A percentile compares a stretch with the other conserved stretches of the same genome.
Evolutionary conservation across 2,329 filamentous ascomycete species (phyloP).

Genomic region (Thermoascus crustaceus): DNA sequence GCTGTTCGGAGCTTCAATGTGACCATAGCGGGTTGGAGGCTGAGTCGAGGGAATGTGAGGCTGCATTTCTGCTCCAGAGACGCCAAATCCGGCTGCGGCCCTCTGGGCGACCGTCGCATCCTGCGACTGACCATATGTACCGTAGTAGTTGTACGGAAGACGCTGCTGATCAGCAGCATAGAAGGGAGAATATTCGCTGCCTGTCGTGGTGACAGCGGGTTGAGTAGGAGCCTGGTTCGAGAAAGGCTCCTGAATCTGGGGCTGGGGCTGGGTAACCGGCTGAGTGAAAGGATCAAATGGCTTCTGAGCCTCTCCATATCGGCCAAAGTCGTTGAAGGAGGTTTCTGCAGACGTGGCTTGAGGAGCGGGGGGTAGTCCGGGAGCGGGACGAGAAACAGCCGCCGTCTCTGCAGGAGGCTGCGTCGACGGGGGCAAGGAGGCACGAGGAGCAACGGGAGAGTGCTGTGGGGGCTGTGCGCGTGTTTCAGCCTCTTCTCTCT

Average conservation of each 20-base stretch:
- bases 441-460: constrained; percentile 78
- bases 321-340: constrained; percentile 44
- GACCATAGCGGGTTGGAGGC: constrained; percentile 63
- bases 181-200: constrained; percentile 75
- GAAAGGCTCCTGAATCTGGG: constrained; percentile 54
- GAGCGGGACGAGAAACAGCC: constrained; percentile 51
- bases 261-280: constrained; percentile 55
- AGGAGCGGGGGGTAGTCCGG: constrained; percentile 53
- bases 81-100: constrained; percentile 65
- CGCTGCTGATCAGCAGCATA: constrained; percentile 70
- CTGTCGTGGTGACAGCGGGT: constrained; percentile 47
- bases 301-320: constrained; percentile 59
- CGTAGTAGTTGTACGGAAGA: constrained; percentile 68
- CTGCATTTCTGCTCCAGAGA: constrained; percentile 51
- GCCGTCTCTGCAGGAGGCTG: constrained; percentile 30
- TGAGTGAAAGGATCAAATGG: constrained; percentile 81
- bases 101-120: constrained; percentile 67
- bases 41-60: constrained; percentile 57
- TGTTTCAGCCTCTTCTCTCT: constrained; percentile 91
- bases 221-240: constrained; percentile 50
- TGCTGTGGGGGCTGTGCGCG: constrained; percentile 87
- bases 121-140: constrained; percentile 58
- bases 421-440: constrained; percentile 68
- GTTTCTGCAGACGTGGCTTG: constrained; percentile 45
- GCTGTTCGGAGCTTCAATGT: constrained; percentile 69